Evolutionary conservation across 345 rosid genomes (phyloP), one percentile per base, ranked within the genome.

Genomic region (Viola odorata): DNA sequence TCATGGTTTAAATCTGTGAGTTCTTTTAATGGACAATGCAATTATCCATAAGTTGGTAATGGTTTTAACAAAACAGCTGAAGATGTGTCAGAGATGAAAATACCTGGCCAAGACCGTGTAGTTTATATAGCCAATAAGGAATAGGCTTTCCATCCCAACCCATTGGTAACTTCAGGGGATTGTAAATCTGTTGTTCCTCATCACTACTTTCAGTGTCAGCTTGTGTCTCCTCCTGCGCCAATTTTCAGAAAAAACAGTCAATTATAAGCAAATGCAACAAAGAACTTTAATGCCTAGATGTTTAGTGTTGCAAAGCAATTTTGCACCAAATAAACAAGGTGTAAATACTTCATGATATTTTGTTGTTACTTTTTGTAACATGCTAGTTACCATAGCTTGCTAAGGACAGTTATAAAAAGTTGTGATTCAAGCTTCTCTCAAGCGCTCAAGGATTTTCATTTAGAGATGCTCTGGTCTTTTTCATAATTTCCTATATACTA

Each of bases 101-200:
- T 80, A 91, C 98, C 96, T 91, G 99, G 16, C 99, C 96, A 42
- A 91, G 99, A 61, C 98, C 99, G 50, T 95, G 99, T 72, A 95
- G 99, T 77, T 91, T 95, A 73, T 95, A 95, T 41, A 91, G 89
- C 99, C 99, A 95, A 69, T 91, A 95, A 11, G 99, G 99, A 65
- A 95, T 91, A 68, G 99, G 99, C 71, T 91, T 95, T 77, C 99
- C 99, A 72, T 95, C 99, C 98, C 96, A 88, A 59, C 98, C 98
- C 96, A 91, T 91, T 14, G 99, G 98, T 68, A 95, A 72, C 67
- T 86, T 95, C 53, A 95, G 86, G 10, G 98, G 99, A 72, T 91
- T 95, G 73, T 91, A 95, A 36, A 95, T 80, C 77, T 86, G 88
- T 54, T 86, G 91, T 14, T 95, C 99, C 0, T 95, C 99, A n/a